Evolutionary conservation across 345 rosid species (phyloP).

Genomic region (Linum lewisii): DNA sequence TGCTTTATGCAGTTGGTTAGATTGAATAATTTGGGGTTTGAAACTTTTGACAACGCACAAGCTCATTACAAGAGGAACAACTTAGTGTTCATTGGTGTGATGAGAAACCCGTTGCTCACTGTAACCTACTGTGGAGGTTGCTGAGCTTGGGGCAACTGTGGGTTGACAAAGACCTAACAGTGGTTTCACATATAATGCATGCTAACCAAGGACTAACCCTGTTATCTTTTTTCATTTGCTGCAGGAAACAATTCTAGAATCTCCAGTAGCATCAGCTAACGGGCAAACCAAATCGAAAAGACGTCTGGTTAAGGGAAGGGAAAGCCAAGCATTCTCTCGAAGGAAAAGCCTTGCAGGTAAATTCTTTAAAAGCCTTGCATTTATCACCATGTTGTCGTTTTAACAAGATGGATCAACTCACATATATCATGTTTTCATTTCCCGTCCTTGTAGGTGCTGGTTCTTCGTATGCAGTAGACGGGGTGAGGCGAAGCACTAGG

Average conservation of each 20-base stretch:
- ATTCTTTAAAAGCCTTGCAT: constrained; percentile 1
- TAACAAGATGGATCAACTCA: constrained; percentile 8
- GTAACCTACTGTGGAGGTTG: too few relatives aligned
- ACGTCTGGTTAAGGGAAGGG: constrained; percentile 22
- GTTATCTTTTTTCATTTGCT: constrained; percentile 6
- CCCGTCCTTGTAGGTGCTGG: constrained; percentile 45
- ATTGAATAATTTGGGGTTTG: too few relatives aligned
- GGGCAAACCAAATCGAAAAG: constrained; percentile 21
- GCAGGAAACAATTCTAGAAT: constrained; percentile 31
- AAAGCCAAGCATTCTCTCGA: constrained; percentile 23
- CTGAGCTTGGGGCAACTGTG: too few relatives aligned
- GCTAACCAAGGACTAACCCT: background rate
- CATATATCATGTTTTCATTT: background rate
- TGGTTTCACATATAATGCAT: background rate
- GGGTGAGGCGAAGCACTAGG: constrained; percentile 79
- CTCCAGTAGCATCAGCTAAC: constrained; percentile 21
- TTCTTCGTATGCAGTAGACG: constrained; percentile 37
- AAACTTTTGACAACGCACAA: too few relatives aligned
- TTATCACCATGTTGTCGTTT: background rate
- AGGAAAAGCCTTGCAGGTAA: constrained; percentile 97
- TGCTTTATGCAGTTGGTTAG: too few relatives aligned
- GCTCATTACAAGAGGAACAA: too few relatives aligned
- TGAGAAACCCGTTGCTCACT: too few relatives aligned
- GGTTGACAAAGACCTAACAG: too few relatives aligned
- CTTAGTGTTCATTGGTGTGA: too few relatives aligned